Evolutionary conservation across 2,329 filamentous ascomycete species (phyloP).

Genomic region (Torrubiella hemipterigena): DNA sequence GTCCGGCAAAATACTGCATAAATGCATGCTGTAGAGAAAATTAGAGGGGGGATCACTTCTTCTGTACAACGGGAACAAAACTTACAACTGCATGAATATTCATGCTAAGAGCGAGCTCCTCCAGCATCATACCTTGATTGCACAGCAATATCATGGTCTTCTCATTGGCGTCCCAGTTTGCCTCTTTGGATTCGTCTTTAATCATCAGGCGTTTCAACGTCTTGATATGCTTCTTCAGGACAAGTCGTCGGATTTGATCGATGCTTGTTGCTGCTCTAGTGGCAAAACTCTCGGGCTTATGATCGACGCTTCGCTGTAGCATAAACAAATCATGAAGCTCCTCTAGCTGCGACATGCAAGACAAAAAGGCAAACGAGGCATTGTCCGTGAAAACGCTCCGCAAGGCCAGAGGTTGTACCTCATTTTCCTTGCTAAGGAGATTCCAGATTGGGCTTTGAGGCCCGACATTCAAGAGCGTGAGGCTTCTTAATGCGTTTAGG

Average conservation of each 20-base stretch:
- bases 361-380: constrained; percentile 42
- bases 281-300: constrained; percentile 40
- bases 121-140: constrained; percentile 31
- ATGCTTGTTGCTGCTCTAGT: constrained; percentile 37
- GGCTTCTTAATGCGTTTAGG: constrained; percentile 38
- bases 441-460: constrained; percentile 49
- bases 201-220: constrained; percentile 46
- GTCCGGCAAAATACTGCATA: constrained; percentile 37
- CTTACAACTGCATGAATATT: constrained; percentile 42
- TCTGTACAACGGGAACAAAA: constrained; percentile 5
- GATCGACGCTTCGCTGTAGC: constrained; percentile 38
- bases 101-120: constrained; percentile 45
- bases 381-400: constrained; percentile 52
- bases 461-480: constrained; percentile 53
- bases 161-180: constrained; percentile 44
- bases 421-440: constrained; percentile 42
- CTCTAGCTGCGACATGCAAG: constrained; percentile 38
- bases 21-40: constrained; percentile 36
- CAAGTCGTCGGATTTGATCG: constrained; percentile 44
- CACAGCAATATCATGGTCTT: constrained; percentile 44
- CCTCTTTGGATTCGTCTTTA: constrained; percentile 37
- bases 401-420: constrained; percentile 35
- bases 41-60: constrained; percentile 2
- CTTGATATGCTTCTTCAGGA: constrained; percentile 44
- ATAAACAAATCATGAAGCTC: constrained; percentile 47